Base-by-base conservation (phyloP, 176 grass and related monocot species). In the Oryza meyeriana region DNA sequence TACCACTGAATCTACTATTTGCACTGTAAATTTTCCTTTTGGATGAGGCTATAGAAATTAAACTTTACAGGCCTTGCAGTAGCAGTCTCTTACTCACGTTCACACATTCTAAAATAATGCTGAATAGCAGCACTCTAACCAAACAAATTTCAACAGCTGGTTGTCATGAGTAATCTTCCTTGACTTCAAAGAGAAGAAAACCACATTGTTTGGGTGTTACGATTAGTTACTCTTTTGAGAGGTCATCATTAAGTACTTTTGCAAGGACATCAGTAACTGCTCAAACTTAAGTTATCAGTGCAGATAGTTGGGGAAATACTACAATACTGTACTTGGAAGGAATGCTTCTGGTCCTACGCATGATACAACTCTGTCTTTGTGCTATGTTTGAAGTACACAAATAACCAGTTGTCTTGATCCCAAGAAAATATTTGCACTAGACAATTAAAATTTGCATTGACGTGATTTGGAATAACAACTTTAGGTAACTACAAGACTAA, bases 171-270 rank as follows among this genome's bases (percentile, higher is more conserved):
- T 72, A 41, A 79, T 67, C 35, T 84, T 84, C 45, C 2, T 55
- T 55, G 5, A 55, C 75, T 88, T 84, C 33, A 58, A 84, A 79
- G 26, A 52, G 29, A 80, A 84, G 38, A 80, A 79, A 74, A 58
- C 36, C 61, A 59, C 44, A 74, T n/a, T 44, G 28, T 66, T 78
- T 67, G 24, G 66, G 34, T 31, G 18, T 3, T 44, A 33, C 9
- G 2, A 67, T 52, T 48, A 65, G 61, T 17, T 31, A 17, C 39
- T 55, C 24, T 44, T 17, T 44, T 65, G 12, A 47, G 61, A 78
- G 59, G 76, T 65, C 30, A 47, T 69, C 6, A 62, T 61, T 64
- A 70, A 7, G 14, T 83, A 78, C 41, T 55, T 82, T 27, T 82
- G 52, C 10, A 76, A 47, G 64, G 38, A 8, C 20, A 83, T 31